Percentiles rank a stretch among this genome's conserved stretches.
Conservation (phyloP, 345 rosid genomes). For the Populus simonii region DNA sequence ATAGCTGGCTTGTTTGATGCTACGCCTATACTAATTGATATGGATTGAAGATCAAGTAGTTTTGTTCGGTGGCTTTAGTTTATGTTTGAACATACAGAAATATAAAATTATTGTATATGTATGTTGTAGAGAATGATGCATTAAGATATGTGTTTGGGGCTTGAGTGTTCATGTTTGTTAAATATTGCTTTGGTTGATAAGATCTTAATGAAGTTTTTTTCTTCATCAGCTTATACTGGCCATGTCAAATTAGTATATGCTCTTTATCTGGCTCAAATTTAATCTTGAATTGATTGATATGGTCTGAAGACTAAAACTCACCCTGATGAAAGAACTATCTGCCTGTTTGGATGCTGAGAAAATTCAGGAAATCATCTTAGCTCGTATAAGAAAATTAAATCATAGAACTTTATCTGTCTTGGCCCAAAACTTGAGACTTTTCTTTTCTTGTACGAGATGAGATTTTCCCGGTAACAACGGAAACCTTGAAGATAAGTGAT, state of each 20-base stretch:
- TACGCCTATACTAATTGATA: background rate
- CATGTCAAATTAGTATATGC: background rate
- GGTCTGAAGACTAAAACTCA: background rate
- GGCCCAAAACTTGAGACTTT: background rate
- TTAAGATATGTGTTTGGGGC: background rate
- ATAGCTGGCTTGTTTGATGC: constrained; percentile 47
- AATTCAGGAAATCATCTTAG: background rate
- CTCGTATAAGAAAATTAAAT: background rate
- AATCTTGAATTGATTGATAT: background rate
- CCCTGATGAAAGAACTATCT: background rate
- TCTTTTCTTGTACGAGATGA: background rate
- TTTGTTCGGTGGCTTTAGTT: background rate
- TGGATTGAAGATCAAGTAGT: background rate
- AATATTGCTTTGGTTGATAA: background rate
- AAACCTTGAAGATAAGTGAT: background rate
- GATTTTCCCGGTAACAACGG: background rate
- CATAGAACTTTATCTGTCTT: background rate
- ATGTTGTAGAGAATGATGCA: background rate
- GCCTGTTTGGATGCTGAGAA: constrained; percentile 1
- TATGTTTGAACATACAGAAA: background rate
- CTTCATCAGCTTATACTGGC: background rate
- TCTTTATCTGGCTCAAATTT: background rate
- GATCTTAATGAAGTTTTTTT: constrained; percentile 3
- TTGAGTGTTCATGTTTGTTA: background rate
- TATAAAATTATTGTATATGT: background rate